Percentiles rank a stretch among this genome's conserved stretches.
phyloP scores from a whole-genome alignment of 2,329 filamentous ascomycete species.

The Pezicula rhizophila region DNA sequence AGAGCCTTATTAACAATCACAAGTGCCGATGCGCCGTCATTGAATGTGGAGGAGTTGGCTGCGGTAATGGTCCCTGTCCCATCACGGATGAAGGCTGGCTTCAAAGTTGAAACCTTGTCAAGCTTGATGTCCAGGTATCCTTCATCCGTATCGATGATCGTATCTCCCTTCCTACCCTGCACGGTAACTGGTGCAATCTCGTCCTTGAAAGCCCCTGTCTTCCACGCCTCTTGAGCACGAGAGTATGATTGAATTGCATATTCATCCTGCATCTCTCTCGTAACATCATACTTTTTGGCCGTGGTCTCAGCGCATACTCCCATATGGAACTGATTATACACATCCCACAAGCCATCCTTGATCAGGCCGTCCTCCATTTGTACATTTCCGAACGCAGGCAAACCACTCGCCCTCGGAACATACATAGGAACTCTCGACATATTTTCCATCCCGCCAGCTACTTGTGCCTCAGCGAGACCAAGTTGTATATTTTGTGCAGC shows the following conservation, averaged over 20 bases:
- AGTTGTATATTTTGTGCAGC: constrained; percentile 94
- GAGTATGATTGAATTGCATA: constrained; percentile 88
- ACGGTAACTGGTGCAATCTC: constrained; percentile 88
- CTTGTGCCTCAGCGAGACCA: constrained; percentile 77
- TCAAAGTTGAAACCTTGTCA: constrained; percentile 79
- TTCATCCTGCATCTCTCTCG: constrained; percentile 80
- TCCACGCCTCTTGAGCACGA: constrained; percentile 86
- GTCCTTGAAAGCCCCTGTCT: constrained; percentile 73
- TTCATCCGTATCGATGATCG: constrained; percentile 75
- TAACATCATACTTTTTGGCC: constrained; percentile 77
- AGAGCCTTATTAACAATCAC: constrained; percentile 78
- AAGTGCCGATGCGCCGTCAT: constrained; percentile 87
- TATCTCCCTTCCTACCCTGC: constrained; percentile 76
- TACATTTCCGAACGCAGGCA: constrained; percentile 81
- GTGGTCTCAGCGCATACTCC: constrained; percentile 94
- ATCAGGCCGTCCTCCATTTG: constrained; percentile 87
- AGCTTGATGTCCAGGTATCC: constrained; percentile 81
- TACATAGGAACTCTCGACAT: constrained; percentile 96
- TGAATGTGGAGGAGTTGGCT: constrained; percentile 88
- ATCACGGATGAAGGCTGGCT: constrained; percentile 84
- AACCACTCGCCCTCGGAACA: constrained; percentile 70
- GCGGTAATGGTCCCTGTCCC: constrained; percentile 88
- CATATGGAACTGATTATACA: constrained; percentile 97
- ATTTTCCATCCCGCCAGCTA: constrained; percentile 96
- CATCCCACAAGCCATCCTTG: constrained; percentile 92